Evolutionary conservation across 139 green algal species (phyloP), one percentile per base, ranked within the genome.

Genomic region (Volvox reticuliferus): DNA sequence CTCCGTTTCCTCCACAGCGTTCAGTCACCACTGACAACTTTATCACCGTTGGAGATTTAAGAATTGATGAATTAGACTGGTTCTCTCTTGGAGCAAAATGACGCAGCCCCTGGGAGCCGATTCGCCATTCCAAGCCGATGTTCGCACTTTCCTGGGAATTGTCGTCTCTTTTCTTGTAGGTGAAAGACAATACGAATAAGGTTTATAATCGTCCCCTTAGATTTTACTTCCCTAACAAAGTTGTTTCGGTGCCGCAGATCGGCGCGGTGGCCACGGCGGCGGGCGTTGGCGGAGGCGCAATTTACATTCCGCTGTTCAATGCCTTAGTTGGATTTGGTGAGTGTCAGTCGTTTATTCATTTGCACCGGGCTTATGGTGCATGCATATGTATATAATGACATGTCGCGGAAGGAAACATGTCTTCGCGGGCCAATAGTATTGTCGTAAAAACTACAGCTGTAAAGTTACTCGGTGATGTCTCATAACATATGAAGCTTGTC

Each of bases 251-350:
- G n/a, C 18, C 22, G 78, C 86, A 92, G 87, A 79, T 88, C 19
- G 88, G 87, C 0, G 92, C 92, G 19, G 69, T 94, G 32, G 87
- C 88, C 2, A 93, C 90, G 16, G 79, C 87, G 0, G 84, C 91
- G 9, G 92, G 92, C 32, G 88, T 94, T 6, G 93, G 91, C 2
- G 93, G 93, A 13, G 94, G 94, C 14, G 93, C 93, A 19, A 81
- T 96, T 16, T 95, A 95, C 86, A 93, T 95, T 26, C 94, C 93
- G 0, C 36, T 96, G 0, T 94, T 96, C 81, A 92, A 91, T 50
- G 73, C 91, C 0, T 62, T 95, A 1, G 61, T 94, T 6, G 67
- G 92, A 21, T 95, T 95, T 50, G 87, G 93, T 95, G 63, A 89
- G 89, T 36, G 22, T 12, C 9, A 19, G 44, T 9, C 44, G 5